Evolutionary conservation across 257 asterid species (phyloP).

Genomic region (Voacanga thouarsii): DNA sequence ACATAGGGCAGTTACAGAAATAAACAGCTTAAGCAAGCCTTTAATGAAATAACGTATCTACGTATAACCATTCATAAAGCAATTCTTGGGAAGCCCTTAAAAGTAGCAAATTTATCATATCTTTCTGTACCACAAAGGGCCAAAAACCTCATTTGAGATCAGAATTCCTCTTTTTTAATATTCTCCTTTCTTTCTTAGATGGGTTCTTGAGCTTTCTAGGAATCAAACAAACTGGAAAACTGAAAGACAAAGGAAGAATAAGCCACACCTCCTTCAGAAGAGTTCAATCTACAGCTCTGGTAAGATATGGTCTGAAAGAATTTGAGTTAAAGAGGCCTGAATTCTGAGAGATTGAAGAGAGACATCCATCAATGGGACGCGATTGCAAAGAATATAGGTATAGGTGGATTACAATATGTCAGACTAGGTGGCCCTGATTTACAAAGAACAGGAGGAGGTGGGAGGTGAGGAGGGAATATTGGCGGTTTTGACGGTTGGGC

Average conservation of each 20-base stretch:
- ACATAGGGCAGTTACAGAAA: background rate
- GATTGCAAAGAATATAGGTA: background rate
- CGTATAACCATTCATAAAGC: background rate
- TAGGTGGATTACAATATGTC: background rate
- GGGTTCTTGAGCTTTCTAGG: background rate
- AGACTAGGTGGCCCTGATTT: background rate
- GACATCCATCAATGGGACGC: background rate
- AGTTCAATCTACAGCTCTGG: background rate
- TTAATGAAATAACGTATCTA: background rate
- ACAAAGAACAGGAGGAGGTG: slow-evolving; percentile 17
- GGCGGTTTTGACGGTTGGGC: slow-evolving; percentile 72
- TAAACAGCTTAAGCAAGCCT: background rate
- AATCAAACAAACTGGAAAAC: background rate
- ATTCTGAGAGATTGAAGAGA: background rate
- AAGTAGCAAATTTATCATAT: background rate
- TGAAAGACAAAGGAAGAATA: background rate
- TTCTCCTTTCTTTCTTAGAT: background rate
- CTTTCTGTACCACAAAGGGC: background rate
- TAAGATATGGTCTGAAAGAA: background rate
- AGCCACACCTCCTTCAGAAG: background rate
- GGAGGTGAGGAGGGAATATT: slow-evolving; percentile 56
- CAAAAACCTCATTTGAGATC: background rate
- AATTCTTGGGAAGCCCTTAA: background rate
- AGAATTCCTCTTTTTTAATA: no score
- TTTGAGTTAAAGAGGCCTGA: background rate